phyloP scores from a whole-genome alignment of 495 filamentous ascomycete species.

The Entonaema liquescens region DNA sequence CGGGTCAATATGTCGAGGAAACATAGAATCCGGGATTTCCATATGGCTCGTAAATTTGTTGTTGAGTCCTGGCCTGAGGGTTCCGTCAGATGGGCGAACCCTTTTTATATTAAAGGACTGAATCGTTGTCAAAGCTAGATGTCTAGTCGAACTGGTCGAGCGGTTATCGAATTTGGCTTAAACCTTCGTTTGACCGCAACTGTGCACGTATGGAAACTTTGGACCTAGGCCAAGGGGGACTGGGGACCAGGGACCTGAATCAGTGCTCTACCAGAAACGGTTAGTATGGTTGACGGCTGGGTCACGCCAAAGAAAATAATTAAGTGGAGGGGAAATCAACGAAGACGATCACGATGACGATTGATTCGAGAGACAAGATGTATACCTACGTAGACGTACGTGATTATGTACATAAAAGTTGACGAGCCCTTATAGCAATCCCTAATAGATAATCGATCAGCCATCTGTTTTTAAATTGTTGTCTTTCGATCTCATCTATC shows the following conservation, averaged over 20 bases:
- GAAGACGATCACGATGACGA: slow-evolving; percentile 30
- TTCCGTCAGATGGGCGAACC: neutral
- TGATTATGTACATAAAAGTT: neutral
- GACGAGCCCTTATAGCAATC: neutral
- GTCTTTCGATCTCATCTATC: no score
- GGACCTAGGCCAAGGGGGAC: slow-evolving; percentile 5
- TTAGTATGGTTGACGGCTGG: slow-evolving; percentile 21
- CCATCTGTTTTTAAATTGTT: neutral
- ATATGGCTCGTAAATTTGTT: slow-evolving; percentile 1
- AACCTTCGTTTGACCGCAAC: slow-evolving; percentile 15
- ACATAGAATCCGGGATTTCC: slow-evolving; percentile 28
- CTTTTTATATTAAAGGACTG: neutral
- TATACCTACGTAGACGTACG: neutral
- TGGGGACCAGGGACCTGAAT: slow-evolving; percentile 29
- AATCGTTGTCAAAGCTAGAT: neutral
- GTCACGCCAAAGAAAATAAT: slow-evolving; percentile 15
- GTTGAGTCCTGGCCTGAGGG: neutral
- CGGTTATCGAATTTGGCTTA: slow-evolving; percentile 1
- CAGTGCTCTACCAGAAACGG: slow-evolving; percentile 15
- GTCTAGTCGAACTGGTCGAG: neutral
- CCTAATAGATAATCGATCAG: neutral
- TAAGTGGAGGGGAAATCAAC: slow-evolving; percentile 26
- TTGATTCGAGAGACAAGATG: slow-evolving; percentile 7
- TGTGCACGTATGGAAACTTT: neutral
- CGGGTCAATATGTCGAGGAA: slow-evolving; percentile 30